These are phyloP conservation scores for Huntiella bhutanensis DNA, from an alignment of 2,329 filamentous ascomycete genomes.

Conservation along the genomic window DNA sequence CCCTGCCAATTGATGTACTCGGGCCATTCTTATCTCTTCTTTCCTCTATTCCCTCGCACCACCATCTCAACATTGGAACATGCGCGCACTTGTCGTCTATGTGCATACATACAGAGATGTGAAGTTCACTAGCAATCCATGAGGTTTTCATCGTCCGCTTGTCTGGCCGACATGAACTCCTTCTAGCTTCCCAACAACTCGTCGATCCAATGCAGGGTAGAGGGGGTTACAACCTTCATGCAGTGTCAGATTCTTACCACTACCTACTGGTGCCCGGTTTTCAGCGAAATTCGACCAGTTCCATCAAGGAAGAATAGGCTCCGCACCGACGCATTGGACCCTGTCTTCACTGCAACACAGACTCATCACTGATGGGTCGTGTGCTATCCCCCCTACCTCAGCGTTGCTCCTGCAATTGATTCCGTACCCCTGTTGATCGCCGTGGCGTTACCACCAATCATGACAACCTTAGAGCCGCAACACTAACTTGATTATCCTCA, in stretches of 20 bases:
- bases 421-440: constrained; percentile 2
- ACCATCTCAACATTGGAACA: too few relatives aligned
- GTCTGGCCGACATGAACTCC: too few relatives aligned
- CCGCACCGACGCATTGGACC: not conserved
- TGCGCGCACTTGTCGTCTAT: too few relatives aligned
- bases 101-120: too few relatives aligned
- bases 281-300: not conserved
- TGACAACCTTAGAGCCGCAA: not conserved
- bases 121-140: not conserved
- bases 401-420: not conserved
- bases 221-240: too few relatives aligned
- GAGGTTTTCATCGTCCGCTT: not conserved
- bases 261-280: not conserved
- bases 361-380: too few relatives aligned
- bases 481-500: not conserved
- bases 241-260: too few relatives aligned
- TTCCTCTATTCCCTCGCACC: not conserved
- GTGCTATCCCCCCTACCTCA: too few relatives aligned
- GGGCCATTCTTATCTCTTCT: not conserved
- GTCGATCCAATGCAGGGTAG: too few relatives aligned
- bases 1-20: not conserved
- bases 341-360: not conserved
- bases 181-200: too few relatives aligned
- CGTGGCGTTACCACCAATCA: not conserved
- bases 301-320: constrained; percentile 1